phyloP scores from a whole-genome alignment of 1,284 basidiomycete genomes.

The Vanrija sp. region DNA sequence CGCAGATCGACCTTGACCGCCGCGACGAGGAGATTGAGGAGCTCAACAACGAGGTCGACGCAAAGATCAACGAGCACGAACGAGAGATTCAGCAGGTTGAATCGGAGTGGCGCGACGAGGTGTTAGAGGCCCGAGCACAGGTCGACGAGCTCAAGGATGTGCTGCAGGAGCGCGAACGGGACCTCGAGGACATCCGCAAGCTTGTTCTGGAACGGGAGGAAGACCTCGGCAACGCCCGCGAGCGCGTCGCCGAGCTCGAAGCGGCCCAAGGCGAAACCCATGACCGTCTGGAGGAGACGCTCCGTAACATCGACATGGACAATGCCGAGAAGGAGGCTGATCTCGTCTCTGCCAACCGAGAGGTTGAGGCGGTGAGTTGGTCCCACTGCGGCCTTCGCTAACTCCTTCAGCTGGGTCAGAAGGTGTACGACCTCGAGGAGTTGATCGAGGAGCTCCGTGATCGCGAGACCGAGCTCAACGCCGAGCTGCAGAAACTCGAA shows the following conservation, averaged over 20 bases:
- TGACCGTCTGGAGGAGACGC: conserved; percentile 43
- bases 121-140: conserved; percentile 41
- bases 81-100: conserved; percentile 43
- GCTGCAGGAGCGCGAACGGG: conserved; percentile 36
- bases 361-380: conserved; percentile 60
- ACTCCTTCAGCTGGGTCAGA: conserved; percentile 37
- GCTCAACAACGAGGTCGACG: conserved; percentile 47
- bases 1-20: conserved; percentile 45
- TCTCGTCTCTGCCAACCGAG: conserved; percentile 58
- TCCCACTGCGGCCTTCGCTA: neutral
- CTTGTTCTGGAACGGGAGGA: conserved; percentile 35
- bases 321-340: conserved; percentile 45
- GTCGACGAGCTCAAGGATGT: conserved; percentile 47
- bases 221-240: conserved; percentile 28
- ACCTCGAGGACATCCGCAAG: conserved; percentile 37
- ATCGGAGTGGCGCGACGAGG: conserved; percentile 45
- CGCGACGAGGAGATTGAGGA: conserved; percentile 48
- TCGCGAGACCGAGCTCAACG: conserved; percentile 56
- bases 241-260: conserved; percentile 40
- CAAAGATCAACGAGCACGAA: conserved; percentile 42
- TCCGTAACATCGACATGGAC: conserved; percentile 43
- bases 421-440: conserved; percentile 52
- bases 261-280: conserved; percentile 37
- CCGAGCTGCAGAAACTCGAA: conserved; percentile 51
- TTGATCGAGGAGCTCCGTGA: conserved; percentile 58